Conservation (phyloP, 1,284 basidiomycete genomes). For the Austropuccinia psidii region DNA sequence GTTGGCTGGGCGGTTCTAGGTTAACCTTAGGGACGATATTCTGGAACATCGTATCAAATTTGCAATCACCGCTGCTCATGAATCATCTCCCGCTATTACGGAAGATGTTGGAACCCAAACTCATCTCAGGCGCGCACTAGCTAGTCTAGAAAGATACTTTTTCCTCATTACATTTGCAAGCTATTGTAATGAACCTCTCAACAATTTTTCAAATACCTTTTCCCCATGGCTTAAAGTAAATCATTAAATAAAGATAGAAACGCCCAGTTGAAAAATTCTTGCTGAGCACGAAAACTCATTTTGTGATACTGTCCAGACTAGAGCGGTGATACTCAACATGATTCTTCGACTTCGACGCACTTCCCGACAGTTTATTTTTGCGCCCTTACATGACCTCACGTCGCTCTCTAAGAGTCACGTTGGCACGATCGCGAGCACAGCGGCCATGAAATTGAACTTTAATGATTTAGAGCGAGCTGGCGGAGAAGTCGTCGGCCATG, state of each 20-base stretch:
- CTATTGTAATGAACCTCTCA: conserved; percentile 67
- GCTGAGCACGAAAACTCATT: conserved; percentile 37
- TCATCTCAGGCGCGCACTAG: conserved; percentile 49
- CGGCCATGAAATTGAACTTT: conserved; percentile 39
- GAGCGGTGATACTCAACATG: conserved; percentile 43
- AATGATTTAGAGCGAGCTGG: conserved; percentile 66
- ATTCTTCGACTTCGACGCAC: conserved; percentile 72
- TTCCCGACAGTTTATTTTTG: conserved; percentile 69
- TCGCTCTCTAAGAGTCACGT: conserved; percentile 61
- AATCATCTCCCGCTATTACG: neutral
- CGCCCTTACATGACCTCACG: conserved; percentile 78
- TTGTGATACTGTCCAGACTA: conserved; percentile 25
- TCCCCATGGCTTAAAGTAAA: conserved; percentile 73
- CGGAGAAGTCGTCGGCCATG: conserved; percentile 78
- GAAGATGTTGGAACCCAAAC: conserved; percentile 55
- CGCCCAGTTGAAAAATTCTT: conserved; percentile 19
- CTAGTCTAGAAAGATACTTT: conserved; percentile 60
- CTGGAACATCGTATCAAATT: conserved; percentile 73
- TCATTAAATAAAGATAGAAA: neutral
- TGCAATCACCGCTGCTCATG: conserved; percentile 62
- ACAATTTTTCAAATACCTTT: conserved; percentile 63
- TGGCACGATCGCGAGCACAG: conserved; percentile 50
- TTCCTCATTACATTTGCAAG: conserved; percentile 91
- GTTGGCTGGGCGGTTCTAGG: conserved; percentile 51
- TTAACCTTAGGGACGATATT: conserved; percentile 81